Evolutionary conservation across 106 monocot species (phyloP).

Genomic region (Apostasia ramifera): DNA sequence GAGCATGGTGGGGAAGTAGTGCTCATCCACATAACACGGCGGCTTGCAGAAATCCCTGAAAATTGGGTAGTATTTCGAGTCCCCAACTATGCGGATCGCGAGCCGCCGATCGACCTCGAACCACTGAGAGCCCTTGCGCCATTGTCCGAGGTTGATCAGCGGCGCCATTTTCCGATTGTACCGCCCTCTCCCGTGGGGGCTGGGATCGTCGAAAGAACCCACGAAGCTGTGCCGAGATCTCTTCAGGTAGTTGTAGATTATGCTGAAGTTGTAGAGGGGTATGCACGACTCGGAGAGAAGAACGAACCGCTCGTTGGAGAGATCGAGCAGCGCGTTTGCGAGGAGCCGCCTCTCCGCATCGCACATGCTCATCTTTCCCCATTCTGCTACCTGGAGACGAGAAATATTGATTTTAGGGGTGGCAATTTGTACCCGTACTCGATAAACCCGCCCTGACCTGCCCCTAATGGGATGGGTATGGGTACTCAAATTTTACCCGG

Average conservation of each 20-base stretch:
- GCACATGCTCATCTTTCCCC: constrained; percentile 63
- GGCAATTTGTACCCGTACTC: no score
- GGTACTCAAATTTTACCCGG: no score
- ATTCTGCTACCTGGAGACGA: constrained; percentile 31
- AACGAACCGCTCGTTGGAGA: constrained; percentile 57
- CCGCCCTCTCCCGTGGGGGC: constrained; percentile 42
- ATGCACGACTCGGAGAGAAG: constrained; percentile 70
- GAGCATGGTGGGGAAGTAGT: constrained; percentile 71
- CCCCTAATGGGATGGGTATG: no score
- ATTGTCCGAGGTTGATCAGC: constrained; percentile 30
- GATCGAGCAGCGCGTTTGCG: constrained; percentile 67
- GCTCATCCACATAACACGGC: constrained; percentile 67
- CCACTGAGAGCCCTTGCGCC: constrained; percentile 82
- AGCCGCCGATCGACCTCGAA: constrained; percentile 38
- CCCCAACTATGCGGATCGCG: constrained; percentile 33
- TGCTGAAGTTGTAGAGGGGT: constrained; percentile 60
- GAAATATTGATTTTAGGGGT: no score
- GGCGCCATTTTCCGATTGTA: constrained; percentile 44
- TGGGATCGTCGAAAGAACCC: constrained; percentile 36
- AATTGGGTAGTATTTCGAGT: constrained; percentile 40
- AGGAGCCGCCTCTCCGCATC: constrained; percentile 72
- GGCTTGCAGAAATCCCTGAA: constrained; percentile 48
- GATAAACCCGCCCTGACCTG: no score
- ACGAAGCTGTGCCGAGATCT: constrained; percentile 40
- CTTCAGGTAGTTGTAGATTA: constrained; percentile 33